Conservation (phyloP, 2,329 filamentous ascomycete genomes). For the Aspergillus neotritici region DNA sequence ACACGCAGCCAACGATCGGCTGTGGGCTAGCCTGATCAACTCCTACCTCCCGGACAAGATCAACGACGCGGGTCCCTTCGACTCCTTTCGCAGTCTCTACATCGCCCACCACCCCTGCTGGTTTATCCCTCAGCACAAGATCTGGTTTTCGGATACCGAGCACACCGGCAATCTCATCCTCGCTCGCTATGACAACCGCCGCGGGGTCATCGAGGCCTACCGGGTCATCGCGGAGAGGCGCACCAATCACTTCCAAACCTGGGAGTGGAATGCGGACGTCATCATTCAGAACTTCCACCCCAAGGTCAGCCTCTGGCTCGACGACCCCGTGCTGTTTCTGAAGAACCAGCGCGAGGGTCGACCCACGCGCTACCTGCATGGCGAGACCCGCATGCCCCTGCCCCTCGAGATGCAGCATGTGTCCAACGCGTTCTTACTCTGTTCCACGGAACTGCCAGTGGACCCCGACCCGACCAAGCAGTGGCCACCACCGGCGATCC, state of each 20-base stretch:
- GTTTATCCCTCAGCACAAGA: slow-evolving; percentile 72
- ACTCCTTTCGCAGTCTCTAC: slow-evolving; percentile 66
- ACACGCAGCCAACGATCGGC: slow-evolving; percentile 59
- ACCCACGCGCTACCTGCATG: slow-evolving; percentile 19
- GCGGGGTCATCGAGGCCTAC: slow-evolving; percentile 75
- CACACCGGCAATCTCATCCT: slow-evolving; percentile 70
- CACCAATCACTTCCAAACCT: slow-evolving; percentile 53
- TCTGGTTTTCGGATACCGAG: slow-evolving; percentile 78
- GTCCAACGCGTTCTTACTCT: slow-evolving; percentile 64
- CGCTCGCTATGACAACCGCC: slow-evolving; percentile 66
- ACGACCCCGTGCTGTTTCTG: slow-evolving; percentile 64
- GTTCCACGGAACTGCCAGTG: slow-evolving; percentile 45
- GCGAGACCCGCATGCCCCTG: slow-evolving; percentile 53
- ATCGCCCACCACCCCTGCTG: slow-evolving; percentile 70
- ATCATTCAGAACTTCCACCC: slow-evolving; percentile 70
- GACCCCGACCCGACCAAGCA: slow-evolving; percentile 46
- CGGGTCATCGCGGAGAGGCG: slow-evolving; percentile 63
- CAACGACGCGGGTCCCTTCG: slow-evolving; percentile 52
- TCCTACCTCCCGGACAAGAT: slow-evolving; percentile 58
- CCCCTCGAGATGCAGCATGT: slow-evolving; percentile 47
- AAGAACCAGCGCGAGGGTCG: slow-evolving; percentile 25
- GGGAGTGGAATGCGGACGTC: slow-evolving; percentile 60
- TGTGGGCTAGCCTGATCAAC: slow-evolving; percentile 69
- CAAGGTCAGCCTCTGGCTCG: slow-evolving; percentile 63
- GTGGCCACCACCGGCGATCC: slow-evolving; percentile 72